Percentiles rank a stretch among this genome's conserved stretches.
These are phyloP conservation scores for Macadamia integrifolia DNA, from an alignment of 164 flowering plant genomes.

Conservation along the genomic window DNA sequence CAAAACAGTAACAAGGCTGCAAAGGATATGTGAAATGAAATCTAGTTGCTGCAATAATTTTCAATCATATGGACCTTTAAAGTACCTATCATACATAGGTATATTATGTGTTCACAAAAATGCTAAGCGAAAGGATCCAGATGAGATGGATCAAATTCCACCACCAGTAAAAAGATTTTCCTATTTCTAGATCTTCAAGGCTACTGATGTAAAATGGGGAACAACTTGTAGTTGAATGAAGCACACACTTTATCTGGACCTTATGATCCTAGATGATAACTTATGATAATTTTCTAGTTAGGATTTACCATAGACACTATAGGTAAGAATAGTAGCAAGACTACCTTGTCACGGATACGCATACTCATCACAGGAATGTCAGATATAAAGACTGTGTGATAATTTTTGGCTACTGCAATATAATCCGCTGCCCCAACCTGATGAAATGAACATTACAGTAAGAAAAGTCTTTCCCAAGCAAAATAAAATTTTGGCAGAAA, in stretches of 20 bases:
- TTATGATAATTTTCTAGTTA: background rate
- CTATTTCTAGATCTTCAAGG: background rate
- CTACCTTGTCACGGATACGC: slow-evolving; percentile 96
- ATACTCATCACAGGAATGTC: slow-evolving; percentile 92
- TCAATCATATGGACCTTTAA: background rate
- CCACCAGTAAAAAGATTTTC: background rate
- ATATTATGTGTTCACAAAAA: background rate
- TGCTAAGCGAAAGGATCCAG: background rate
- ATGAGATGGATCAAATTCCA: slow-evolving; percentile 2
- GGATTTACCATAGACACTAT: background rate
- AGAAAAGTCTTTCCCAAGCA: background rate
- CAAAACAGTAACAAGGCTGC: background rate
- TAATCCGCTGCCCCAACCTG: slow-evolving; percentile 98
- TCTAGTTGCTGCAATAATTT: background rate
- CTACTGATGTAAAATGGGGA: background rate
- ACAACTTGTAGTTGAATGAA: background rate
- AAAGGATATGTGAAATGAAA: background rate
- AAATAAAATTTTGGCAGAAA: background rate
- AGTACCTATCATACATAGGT: background rate
- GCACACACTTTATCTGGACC: background rate
- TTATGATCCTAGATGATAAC: background rate
- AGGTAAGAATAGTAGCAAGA: background rate
- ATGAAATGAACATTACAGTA: slow-evolving; percentile 3
- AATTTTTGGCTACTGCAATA: slow-evolving; percentile 81
- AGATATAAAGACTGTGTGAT: slow-evolving; percentile 84